Evolutionary conservation across 495 filamentous ascomycete species (phyloP), one percentile per base, ranked within the genome.

Genomic region (Penicillium paradoxum): DNA sequence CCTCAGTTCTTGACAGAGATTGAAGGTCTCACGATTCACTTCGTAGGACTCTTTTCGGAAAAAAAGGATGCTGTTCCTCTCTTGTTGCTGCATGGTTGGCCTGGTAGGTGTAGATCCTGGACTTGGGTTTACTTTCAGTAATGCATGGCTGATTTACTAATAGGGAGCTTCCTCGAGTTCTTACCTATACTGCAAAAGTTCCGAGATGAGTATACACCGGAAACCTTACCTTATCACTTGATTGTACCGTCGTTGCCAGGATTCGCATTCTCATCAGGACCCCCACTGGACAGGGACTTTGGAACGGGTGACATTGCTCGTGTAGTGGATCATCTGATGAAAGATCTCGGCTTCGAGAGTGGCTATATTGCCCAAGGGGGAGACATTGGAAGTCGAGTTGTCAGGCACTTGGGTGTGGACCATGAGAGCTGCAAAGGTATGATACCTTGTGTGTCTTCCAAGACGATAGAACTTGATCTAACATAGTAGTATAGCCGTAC

Each of bases 331-430:
- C 62, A 75, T 32, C 57, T 89, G 4, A 86, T 88, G 82, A 65
- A 68, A 14, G 68, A 70, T 17, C 64, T 87, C 2, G 84, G 84
- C 0, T 84, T 88, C 47, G 71, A 63, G 6, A 65, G 66, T 27
- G 80, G 79, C 1, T 88, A 89, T 60, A 65, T 88, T 24, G 78
- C 75, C 0, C 82, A 87, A 55, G 85, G 86, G 1, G 86, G 85
- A 14, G 85, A 90, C 57, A 74, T 87, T 42, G 86, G 85, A 4
- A 76, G 74, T 55, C 59, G 67, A 6, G 46, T 88, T 18, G 71
- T 75, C 0, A 61, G 77, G 18, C 45, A 70, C 0, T 40, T 86
- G 48, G 72, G 66, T 2, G 69, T 67, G 8, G 53, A 66, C 0
- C 63, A 70, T 55, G 58, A 69, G 11, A 68, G 66, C 30, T 80